Conservation (phyloP, 805 yeast species). For the Ogataea pilisensis region DNA sequence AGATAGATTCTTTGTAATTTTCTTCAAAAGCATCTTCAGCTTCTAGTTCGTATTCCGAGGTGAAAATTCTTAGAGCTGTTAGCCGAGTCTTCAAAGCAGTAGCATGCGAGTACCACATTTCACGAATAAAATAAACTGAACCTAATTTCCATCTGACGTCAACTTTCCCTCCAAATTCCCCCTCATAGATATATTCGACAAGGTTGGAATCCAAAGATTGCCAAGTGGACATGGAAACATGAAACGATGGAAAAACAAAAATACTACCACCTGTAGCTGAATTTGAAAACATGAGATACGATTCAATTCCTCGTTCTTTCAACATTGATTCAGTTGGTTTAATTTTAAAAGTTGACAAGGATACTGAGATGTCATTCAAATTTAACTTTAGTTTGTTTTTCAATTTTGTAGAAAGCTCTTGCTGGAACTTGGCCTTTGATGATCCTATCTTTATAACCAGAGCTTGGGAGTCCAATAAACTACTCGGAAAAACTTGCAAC, state of each 20-base stretch:
- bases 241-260: slow-evolving; percentile 72
- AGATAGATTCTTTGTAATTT: slow-evolving; percentile 31
- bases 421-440: slow-evolving; percentile 48
- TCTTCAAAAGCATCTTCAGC: slow-evolving; percentile 30
- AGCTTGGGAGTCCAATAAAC: slow-evolving; percentile 74
- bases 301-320: slow-evolving; percentile 42
- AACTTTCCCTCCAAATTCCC: slow-evolving; percentile 84
- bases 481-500: slow-evolving; percentile 75
- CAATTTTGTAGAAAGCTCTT: slow-evolving; percentile 40
- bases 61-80: slow-evolving; percentile 33
- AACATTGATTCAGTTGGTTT: slow-evolving; percentile 45
- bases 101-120: slow-evolving; percentile 87
- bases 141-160: slow-evolving; percentile 94
- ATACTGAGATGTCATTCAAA: slow-evolving; percentile 59
- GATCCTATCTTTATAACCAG: slow-evolving; percentile 57
- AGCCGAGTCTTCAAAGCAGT: slow-evolving; percentile 64
- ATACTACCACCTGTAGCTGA: slow-evolving; percentile 76
- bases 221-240: slow-evolving; percentile 70
- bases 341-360: slow-evolving; percentile 57
- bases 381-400: slow-evolving; percentile 57
- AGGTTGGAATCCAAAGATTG: slow-evolving; percentile 48
- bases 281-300: slow-evolving; percentile 51
- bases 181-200: slow-evolving; percentile 64
- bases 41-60: slow-evolving; percentile 28
- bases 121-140: slow-evolving; percentile 81